These are phyloP conservation scores for Stentor coeruleus DNA, from an alignment of 73 alveolate species.

Conservation along the genomic window DNA sequence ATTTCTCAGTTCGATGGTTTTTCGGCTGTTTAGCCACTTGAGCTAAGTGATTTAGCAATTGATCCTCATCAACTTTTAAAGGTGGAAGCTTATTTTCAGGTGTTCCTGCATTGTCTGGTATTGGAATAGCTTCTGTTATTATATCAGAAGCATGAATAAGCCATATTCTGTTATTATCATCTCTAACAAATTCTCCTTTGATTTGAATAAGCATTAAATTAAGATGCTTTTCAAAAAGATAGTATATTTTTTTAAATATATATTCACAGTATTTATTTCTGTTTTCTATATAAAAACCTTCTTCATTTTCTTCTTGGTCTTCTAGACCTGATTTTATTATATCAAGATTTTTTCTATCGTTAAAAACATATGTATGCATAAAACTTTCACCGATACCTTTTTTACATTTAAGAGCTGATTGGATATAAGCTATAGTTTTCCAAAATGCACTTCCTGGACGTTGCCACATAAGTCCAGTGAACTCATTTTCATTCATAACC, in stretches of 20 bases:
- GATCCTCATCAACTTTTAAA: neutral
- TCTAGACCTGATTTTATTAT: neutral
- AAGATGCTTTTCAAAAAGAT: neutral
- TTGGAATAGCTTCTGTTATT: neutral
- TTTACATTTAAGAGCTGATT: neutral
- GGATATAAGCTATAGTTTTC: conserved; percentile 7
- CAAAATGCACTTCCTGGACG: neutral
- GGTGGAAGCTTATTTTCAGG: neutral
- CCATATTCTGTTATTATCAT: neutral
- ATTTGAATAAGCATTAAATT: neutral
- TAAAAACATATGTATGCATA: neutral
- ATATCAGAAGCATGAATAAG: neutral
- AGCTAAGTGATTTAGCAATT: neutral
- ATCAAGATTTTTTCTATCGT: neutral
- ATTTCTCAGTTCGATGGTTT: conserved; percentile 10
- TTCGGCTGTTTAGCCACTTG: conserved; percentile 4
- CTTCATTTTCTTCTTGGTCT: conserved; percentile 21
- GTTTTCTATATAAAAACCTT: neutral
- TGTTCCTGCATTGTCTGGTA: neutral
- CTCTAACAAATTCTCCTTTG: neutral
- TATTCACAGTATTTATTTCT: neutral
- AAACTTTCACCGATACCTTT: neutral
- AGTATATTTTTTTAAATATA: neutral
- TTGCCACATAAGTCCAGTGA: conserved; percentile 1
- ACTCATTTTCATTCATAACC: conserved; percentile 4